Evolutionary conservation across 2,329 filamentous ascomycete species (phyloP).

Genomic region (Fusarium verrucosum): DNA sequence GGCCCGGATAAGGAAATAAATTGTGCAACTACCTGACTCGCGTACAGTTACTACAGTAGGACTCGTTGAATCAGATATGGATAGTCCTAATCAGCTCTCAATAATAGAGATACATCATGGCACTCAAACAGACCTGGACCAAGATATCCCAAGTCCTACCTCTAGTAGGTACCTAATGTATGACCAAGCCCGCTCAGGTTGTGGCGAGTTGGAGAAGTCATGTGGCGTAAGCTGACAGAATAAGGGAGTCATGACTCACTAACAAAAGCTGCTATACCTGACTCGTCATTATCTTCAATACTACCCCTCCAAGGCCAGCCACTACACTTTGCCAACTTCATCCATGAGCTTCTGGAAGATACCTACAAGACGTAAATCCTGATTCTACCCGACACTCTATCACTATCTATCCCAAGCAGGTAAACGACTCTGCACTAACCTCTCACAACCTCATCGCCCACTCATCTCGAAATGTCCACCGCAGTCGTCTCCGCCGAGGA

Average conservation of each 20-base stretch:
- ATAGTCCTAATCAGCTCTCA: neutral
- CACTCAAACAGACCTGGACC: too few species aligned
- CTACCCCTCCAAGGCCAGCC: conserved; percentile 35
- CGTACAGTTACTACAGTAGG: neutral
- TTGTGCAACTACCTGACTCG: neutral
- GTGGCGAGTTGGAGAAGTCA: conserved; percentile 9
- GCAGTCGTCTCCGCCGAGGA: conserved; percentile 65
- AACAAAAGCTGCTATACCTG: rapidly evolving
- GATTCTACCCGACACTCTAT: conserved; percentile 19
- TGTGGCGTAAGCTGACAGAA: conserved; percentile 24
- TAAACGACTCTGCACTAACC: neutral
- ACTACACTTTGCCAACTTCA: conserved; percentile 28
- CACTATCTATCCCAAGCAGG: neutral
- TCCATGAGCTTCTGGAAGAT: conserved; percentile 43
- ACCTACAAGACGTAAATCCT: conserved; percentile 26
- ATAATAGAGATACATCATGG: neutral
- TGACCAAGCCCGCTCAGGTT: neutral
- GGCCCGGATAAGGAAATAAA: neutral
- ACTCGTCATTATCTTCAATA: conserved; percentile 15
- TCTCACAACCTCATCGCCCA: neutral
- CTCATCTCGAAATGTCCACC: conserved; percentile 50
- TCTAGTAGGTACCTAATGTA: too few species aligned
- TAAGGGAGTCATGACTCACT: conserved; percentile 1
- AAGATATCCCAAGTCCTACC: neutral
- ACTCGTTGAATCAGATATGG: neutral